Evolutionary conservation across 2,329 filamentous ascomycete genomes (phyloP), one percentile per base, ranked within the genome.

Genomic region (Fusarium lateritium): DNA sequence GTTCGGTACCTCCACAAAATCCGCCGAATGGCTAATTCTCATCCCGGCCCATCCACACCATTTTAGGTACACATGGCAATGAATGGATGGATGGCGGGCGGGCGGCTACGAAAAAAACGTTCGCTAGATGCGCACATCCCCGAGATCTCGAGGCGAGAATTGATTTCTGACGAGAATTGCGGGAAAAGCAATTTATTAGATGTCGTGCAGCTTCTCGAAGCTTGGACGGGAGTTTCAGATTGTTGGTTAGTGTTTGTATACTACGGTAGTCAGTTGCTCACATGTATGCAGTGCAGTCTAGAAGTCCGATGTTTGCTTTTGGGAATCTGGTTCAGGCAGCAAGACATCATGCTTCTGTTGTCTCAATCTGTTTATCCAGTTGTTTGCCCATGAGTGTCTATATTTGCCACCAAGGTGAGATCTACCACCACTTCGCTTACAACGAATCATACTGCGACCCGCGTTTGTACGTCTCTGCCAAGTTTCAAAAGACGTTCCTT

Each of bases 1-100:
- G 65, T 56, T 68, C 65, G 50, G 54, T 65, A 68, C 24, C 43
- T 59, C 56, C n/a, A 13, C 51, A 54, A 50, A 53, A 43, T 64
- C 43, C 46, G 60, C 62, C 53, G 60, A 65, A 63, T 56, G 53
- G 53, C 19, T 42, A 22, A 42, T 40, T 34, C 31, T 33, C 14
- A 42, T 46, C 26, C 47, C 24, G 40, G 40, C 9, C n/a, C 34
- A 26, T 64, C 36, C 49, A 39, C 47, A 47, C 39, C 24, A 17
- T 14, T 33, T 46, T 42, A n/a, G n/a, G 15, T 19, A 9, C 24
- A 22, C 19, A 28, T 26, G 44, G 44, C 21, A 17, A 24, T 24
- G 19, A 24, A 24, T 24, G 24, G 24, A 24, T 24, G 24, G 22
- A 21, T 5, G 24, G 24, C 26, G 26, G 26, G 26, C 26, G 26